Evolutionary conservation across 2,329 filamentous ascomycete genomes (phyloP).

Genomic region (Penicillium sp.): DNA sequence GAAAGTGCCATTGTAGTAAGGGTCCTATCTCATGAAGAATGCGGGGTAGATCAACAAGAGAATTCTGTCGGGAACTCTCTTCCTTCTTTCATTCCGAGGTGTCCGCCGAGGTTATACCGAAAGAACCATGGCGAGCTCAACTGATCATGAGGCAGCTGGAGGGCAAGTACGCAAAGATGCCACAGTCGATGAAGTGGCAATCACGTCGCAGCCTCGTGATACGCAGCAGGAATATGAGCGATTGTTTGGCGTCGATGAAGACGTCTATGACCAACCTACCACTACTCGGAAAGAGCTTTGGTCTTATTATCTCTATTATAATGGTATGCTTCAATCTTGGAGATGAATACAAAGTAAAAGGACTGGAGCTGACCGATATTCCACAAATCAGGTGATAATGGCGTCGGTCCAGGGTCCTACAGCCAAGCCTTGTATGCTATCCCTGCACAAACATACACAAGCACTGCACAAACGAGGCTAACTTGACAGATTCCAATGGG

Average conservation of each 20-base stretch:
- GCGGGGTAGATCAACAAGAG: slow-evolving; percentile 1
- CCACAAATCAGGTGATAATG: slow-evolving; percentile 37
- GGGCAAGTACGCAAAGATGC: slow-evolving; percentile 1
- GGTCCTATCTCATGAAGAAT: neutral
- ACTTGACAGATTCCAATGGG: slow-evolving; percentile 38
- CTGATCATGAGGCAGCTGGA: neutral
- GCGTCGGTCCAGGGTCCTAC: slow-evolving; percentile 44
- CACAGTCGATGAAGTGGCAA: slow-evolving; percentile 18
- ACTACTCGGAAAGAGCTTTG: slow-evolving; percentile 44
- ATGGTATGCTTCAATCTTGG: slow-evolving; percentile 25
- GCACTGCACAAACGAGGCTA: neutral
- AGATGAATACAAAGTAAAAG: neutral
- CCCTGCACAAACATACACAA: neutral
- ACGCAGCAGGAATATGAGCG: slow-evolving; percentile 34
- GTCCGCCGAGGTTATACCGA: neutral
- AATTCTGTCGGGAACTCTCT: neutral
- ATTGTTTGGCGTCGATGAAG: slow-evolving; percentile 39
- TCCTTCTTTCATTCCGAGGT: neutral
- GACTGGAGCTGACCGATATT: neutral
- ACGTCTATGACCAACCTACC: slow-evolving; percentile 39
- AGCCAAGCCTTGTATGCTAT: slow-evolving; percentile 37
- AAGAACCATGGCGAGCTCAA: neutral
- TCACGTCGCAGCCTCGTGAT: slow-evolving; percentile 7
- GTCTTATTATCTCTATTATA: slow-evolving; percentile 48
- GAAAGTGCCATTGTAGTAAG: neutral